phyloP scores from a whole-genome alignment of 192 early-diverging fungal species.

The Gonapodya sp. region DNA sequence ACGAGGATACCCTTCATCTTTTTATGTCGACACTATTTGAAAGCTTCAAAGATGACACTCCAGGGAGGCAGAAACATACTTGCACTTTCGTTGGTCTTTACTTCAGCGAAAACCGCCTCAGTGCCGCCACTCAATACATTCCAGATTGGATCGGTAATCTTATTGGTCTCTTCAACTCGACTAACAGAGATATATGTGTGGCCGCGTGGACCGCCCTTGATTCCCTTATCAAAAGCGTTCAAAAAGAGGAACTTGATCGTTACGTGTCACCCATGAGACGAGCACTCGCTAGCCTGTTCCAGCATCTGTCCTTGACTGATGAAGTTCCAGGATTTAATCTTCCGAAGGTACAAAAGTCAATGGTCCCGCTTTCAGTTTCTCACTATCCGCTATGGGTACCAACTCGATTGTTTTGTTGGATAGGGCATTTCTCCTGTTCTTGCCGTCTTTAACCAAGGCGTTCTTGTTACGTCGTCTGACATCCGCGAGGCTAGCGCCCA shows the following conservation, averaged over 20 bases:
- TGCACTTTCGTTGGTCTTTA: slow-evolving; percentile 57
- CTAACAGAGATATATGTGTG: slow-evolving; percentile 44
- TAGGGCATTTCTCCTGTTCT: slow-evolving; percentile 79
- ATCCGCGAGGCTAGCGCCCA: slow-evolving; percentile 76
- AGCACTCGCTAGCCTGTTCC: slow-evolving; percentile 49
- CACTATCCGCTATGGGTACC: background rate
- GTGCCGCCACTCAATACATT: slow-evolving; percentile 48
- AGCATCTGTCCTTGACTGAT: slow-evolving; percentile 28
- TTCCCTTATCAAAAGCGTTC: slow-evolving; percentile 65
- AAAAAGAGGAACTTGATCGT: slow-evolving; percentile 81
- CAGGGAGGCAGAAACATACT: slow-evolving; percentile 35
- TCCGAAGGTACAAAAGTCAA: slow-evolving; percentile 49
- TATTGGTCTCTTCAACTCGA: slow-evolving; percentile 59
- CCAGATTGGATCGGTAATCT: slow-evolving; percentile 73
- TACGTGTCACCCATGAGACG: slow-evolving; percentile 60
- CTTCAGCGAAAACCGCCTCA: slow-evolving; percentile 50
- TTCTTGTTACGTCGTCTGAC: slow-evolving; percentile 77
- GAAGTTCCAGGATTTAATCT: slow-evolving; percentile 73
- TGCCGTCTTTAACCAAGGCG: slow-evolving; percentile 86
- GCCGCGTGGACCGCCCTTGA: slow-evolving; percentile 72
- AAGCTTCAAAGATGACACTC: slow-evolving; percentile 47
- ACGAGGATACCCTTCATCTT: slow-evolving; percentile 69
- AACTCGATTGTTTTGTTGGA: too few relatives aligned
- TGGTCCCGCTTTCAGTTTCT: background rate
- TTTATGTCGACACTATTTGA: slow-evolving; percentile 74